Evolutionary conservation across 768 basidiomycete genomes (phyloP), one percentile per base, ranked within the genome.

Genomic region (Tulasnella sp.): DNA sequence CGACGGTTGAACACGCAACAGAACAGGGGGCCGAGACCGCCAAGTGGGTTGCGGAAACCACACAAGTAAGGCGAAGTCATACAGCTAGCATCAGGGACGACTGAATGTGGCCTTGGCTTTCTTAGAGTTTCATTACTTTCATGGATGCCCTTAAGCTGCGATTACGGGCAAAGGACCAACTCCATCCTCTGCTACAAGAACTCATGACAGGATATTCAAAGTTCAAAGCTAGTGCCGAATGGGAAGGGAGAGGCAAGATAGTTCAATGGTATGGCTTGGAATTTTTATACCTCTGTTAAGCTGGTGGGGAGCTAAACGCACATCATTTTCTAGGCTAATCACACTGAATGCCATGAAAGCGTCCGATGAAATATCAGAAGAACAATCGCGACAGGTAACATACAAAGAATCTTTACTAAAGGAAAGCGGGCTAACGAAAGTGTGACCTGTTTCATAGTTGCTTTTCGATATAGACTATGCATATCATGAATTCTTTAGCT

Each of bases 21-120:
- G 95, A 96, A 83, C 92, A 92, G 10, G 95, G 94, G 0, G 93
- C 92, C 15, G 96, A 98, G 84, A 94, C 94, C 0, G 93, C 93
- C 46, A 98, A 98, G 84, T 96, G 94, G 93, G 95, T 99, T 35
- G 97, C 97, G 11, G 95, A 98, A 84, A 98, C 97, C 6, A 99
- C 97, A 0, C 94, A 97, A 88, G 96, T 94, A 67, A 77, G 86
- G n/a, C n/a, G 26, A 55, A 57, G 78, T 46, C 29, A n/a, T 32
- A 35, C 13, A 37, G n/a, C n/a, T 51, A n/a, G 40, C 61, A 77
- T 44, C 48, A 70, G 26, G 57, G 1, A 5, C 3, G 23, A 51
- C 48, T 51, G 18, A n/a, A 23, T 5, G 23, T 29, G 7, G 0
- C 6, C 26, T 51, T 46, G 44, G 40, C 2, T 4, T 79, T n/a